Evolutionary conservation across 2,329 filamentous ascomycete genomes (phyloP), one percentile per base, ranked within the genome.

Genomic region (Alternaria postmessia): DNA sequence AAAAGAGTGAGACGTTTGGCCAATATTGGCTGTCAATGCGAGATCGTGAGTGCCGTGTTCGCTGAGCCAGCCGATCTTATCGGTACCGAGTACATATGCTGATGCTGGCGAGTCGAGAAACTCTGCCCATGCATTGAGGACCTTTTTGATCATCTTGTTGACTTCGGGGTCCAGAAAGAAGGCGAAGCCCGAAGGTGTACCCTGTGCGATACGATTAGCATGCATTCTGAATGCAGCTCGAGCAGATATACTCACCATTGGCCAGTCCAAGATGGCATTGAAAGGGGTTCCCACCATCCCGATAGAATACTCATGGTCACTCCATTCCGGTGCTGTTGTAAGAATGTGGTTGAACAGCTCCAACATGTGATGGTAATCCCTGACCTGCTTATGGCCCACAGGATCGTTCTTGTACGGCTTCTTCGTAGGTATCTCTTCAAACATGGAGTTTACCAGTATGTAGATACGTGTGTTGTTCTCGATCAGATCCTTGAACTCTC

Each of bases 391-490:
- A 54, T 83, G 81, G 2, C 88, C 89, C 1, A 85, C 87, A 0
- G 89, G 88, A 61, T 91, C 89, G 7, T 80, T 81, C 59, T 76
- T 72, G 76, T 92, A 92, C 0, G 86, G 85, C 18, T 82, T 79
- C 74, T 87, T 88, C 32, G 74, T 72, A 0, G 89, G 89, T 20
- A 91, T 81, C 77, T 92, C 87, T 30, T 86, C 81, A 77, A 90
- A 92, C 90, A 92, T 92, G 63, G 84, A 81, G 24, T 81, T 80
- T 70, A 91, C 87, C 73, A 88, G 86, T 83, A 91, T 88, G 79
- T 87, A 89, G 26, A 92, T 79, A 22, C 88, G 84, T 1, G 88
- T 80, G 64, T 87, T 87, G 28, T 75, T 75, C 73, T 92, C 89
- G 63, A 92, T 91, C 24, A 91, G 78, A 1, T 85, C 75, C 70